A percentile compares a stretch with the other conserved stretches of the same genome.
Evolutionary conservation across 2,329 filamentous ascomycete genomes (phyloP).

Genomic region (Beauveria pseudobassiana): DNA sequence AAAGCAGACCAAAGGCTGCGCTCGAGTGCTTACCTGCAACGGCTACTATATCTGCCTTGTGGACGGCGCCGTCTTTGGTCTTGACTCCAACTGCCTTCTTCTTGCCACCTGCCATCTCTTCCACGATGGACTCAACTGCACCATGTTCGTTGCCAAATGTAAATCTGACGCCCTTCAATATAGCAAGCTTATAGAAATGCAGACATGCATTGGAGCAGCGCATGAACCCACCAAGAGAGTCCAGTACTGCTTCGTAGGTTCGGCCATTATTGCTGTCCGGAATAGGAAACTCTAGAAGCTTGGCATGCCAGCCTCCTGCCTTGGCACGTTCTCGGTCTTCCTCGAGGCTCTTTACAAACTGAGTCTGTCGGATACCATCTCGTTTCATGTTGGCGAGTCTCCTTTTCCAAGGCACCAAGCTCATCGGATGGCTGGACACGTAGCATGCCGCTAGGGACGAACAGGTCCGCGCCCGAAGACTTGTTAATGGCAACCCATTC

Average conservation of each 20-base stretch:
- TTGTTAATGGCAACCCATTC: constrained; percentile 18
- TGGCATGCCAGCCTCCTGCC: constrained; percentile 16
- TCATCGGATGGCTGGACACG: constrained; percentile 18
- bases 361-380: constrained; percentile 17
- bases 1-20: neutral
- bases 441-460: constrained; percentile 19
- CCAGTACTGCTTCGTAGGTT: constrained; percentile 19
- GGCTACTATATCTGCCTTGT: constrained; percentile 17
- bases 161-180: constrained; percentile 19
- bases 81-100: constrained; percentile 16
- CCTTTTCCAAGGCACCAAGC: constrained; percentile 17
- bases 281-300: constrained; percentile 20
- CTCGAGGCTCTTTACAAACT: constrained; percentile 18
- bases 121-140: constrained; percentile 17
- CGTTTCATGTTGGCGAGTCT: constrained; percentile 19
- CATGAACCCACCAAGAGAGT: constrained; percentile 18
- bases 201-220: constrained; percentile 18
- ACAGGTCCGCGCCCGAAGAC: constrained; percentile 11
- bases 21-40: constrained; percentile 18
- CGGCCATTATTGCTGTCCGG: constrained; percentile 6
- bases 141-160: constrained; percentile 20
- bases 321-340: constrained; percentile 16
- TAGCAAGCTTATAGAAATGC: constrained; percentile 16
- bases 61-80: constrained; percentile 16
- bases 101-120: constrained; percentile 10